Percentiles rank a stretch among this genome's conserved stretches.
These are phyloP conservation scores for Syzygium syzygioides DNA, from an alignment of 441 rosid species.

Conservation along the genomic window DNA sequence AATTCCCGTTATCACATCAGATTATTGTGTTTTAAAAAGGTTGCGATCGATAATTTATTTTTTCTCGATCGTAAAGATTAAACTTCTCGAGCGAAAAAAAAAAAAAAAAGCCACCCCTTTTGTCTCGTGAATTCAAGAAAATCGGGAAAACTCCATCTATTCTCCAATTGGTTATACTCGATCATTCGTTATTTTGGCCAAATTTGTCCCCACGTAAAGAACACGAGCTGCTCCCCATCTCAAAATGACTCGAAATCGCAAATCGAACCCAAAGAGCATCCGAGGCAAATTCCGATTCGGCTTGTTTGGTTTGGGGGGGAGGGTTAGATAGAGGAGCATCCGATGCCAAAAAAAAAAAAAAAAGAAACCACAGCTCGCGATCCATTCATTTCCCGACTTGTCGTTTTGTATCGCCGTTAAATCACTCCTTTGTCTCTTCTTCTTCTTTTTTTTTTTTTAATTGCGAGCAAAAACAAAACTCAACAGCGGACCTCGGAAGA, in stretches of 20 bases:
- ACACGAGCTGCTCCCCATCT: not conserved
- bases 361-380: not conserved
- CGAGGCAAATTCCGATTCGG: not conserved
- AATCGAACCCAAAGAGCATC: not conserved
- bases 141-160: not conserved
- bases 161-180: not conserved
- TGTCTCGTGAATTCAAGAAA: fast-evolving
- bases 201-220: not conserved
- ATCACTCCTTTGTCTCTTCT: not conserved
- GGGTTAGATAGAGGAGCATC: not conserved
- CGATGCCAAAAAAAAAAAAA: not conserved
- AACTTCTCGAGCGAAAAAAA: fast-evolving
- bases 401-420: not conserved
- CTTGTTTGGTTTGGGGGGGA: not conserved
- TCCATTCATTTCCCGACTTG: not conserved
- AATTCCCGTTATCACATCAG: not conserved
- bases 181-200: too few species aligned
- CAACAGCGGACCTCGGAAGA: not conserved
- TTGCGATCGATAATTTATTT: fast-evolving
- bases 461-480: fast-evolving
- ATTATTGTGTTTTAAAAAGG: not conserved
- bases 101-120: not conserved
- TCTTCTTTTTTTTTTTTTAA: fast-evolving
- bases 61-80: not conserved
- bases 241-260: not conserved